phyloP scores from a whole-genome alignment of 768 basidiomycete species.

The Galerina sulciceps region DNA sequence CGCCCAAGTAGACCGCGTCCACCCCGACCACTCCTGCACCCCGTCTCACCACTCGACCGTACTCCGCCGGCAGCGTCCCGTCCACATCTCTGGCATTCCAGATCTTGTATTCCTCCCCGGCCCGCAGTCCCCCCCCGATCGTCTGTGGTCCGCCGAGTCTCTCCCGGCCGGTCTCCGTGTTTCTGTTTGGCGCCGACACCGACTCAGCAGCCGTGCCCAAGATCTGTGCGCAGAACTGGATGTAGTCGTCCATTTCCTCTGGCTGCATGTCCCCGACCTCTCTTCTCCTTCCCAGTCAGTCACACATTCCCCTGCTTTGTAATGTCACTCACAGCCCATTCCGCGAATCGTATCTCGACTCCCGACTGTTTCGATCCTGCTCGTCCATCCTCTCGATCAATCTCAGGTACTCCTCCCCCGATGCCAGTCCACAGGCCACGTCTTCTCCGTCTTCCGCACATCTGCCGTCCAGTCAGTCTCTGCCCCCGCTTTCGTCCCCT shows the following conservation, averaged over 20 bases:
- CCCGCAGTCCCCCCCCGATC: constrained; percentile 29
- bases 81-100: constrained; percentile 71
- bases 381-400: constrained; percentile 38
- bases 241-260: constrained; percentile 61
- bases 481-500: constrained; percentile 5
- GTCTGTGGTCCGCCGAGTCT: constrained; percentile 13
- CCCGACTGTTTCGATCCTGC: constrained; percentile 31
- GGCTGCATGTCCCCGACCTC: constrained; percentile 55
- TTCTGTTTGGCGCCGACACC: constrained; percentile 4
- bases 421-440: constrained; percentile 63
- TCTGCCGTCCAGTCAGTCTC: constrained; percentile 32
- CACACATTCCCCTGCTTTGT: constrained; percentile 1
- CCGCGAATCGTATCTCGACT: constrained; percentile 45
- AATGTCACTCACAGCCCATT: constrained; percentile 47
- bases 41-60: constrained; percentile 51
- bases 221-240: constrained; percentile 65
- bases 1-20: constrained; percentile 50
- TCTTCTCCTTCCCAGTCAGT: constrained; percentile 39
- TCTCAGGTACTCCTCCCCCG: constrained; percentile 49
- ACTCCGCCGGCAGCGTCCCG: constrained; percentile 58
- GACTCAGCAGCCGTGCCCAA: constrained; percentile 37
- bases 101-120: constrained; percentile 67
- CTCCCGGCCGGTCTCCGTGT: constrained; percentile 7
- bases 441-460: constrained; percentile 51
- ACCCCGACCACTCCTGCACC: constrained; percentile 64